phyloP scores from a whole-genome alignment of 1,139 yeast genomes.

The Suhomyces choctaworum region DNA sequence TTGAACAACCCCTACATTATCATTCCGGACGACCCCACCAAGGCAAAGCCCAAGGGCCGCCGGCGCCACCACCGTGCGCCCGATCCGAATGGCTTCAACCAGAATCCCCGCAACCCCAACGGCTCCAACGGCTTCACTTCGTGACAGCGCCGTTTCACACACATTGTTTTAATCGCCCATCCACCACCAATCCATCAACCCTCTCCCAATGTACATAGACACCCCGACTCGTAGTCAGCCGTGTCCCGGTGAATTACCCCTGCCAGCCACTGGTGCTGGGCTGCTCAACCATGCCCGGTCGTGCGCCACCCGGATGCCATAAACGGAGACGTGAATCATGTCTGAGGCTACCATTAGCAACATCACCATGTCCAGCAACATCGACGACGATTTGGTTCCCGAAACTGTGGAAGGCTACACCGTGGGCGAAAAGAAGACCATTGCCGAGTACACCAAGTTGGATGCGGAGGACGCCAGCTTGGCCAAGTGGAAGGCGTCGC shows the following conservation, averaged over 20 bases:
- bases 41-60: conserved; percentile 7
- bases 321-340: conserved; percentile 6
- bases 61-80: too few relatives aligned
- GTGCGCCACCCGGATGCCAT: conserved; percentile 6
- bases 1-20: conserved; percentile 36
- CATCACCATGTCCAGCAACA: conserved; percentile 20
- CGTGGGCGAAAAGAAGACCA: conserved; percentile 81
- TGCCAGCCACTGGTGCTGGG: not conserved
- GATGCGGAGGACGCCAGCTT: conserved; percentile 92
- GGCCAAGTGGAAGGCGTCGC: conserved; percentile 89
- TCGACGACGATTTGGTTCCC: conserved; percentile 61
- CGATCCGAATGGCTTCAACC: too few relatives aligned
- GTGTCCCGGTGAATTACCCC: too few relatives aligned
- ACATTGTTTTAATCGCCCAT: too few relatives aligned
- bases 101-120: too few relatives aligned
- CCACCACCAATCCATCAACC: too few relatives aligned
- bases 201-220: too few relatives aligned
- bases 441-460: conserved; percentile 77
- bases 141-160: too few relatives aligned
- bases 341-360: not conserved
- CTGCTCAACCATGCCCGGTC: conserved; percentile 3
- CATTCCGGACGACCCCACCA: conserved; percentile 22
- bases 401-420: conserved; percentile 69
- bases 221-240: too few relatives aligned
- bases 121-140: too few relatives aligned